These are phyloP conservation scores for Fusarium citri DNA, from an alignment of 2,329 filamentous ascomycete genomes.

Conservation along the genomic window DNA sequence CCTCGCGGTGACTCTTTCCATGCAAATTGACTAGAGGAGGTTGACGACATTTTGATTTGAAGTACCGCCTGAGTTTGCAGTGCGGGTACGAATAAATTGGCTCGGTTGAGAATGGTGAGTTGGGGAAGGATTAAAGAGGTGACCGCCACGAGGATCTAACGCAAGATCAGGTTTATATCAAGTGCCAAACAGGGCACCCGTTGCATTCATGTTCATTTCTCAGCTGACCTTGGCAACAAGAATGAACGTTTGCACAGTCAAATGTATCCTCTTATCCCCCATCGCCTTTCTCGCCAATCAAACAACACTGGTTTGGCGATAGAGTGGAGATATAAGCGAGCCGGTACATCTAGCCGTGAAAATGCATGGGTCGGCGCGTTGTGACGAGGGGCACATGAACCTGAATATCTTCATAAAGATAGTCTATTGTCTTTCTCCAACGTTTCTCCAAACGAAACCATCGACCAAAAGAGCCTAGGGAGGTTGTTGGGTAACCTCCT, in stretches of 20 bases:
- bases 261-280: neutral
- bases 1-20: neutral
- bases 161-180: neutral
- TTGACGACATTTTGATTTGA: too few relatives aligned
- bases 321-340: neutral
- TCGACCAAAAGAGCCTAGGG: too few relatives aligned
- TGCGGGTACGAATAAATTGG: too few relatives aligned
- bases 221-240: neutral
- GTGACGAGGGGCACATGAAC: neutral
- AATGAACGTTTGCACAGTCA: neutral
- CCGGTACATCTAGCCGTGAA: neutral
- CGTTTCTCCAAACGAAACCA: too few relatives aligned
- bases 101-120: too few relatives aligned
- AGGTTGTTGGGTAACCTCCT: too few relatives aligned
- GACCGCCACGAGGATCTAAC: too few relatives aligned
- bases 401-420: too few relatives aligned
- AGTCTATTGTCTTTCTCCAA: too few relatives aligned
- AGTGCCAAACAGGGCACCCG: too few relatives aligned
- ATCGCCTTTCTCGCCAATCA: neutral
- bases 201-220: neutral
- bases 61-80: too few relatives aligned
- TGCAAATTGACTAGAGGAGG: neutral
- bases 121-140: too few relatives aligned
- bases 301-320: rapidly evolving
- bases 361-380: neutral